These are phyloP conservation scores for Marchantia paleacea DNA, from an alignment of 225 moss, liverwort and hornwort species.

Conservation along the genomic window DNA sequence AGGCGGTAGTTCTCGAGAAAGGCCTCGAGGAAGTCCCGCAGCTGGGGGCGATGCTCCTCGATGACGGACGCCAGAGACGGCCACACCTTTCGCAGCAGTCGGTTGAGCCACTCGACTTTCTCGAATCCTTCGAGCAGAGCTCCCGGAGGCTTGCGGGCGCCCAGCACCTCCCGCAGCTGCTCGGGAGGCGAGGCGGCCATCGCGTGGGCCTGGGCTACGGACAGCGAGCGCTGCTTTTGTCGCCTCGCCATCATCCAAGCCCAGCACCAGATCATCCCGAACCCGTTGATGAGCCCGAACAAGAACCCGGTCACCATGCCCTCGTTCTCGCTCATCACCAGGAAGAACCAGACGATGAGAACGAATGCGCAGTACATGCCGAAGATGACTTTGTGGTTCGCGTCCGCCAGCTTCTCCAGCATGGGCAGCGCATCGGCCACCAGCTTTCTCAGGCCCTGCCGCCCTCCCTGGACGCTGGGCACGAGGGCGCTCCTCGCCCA, in stretches of 20 bases:
- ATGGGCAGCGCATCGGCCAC: background rate
- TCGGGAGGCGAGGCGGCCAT: background rate
- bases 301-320: conserved; percentile 24
- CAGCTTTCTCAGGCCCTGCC: background rate
- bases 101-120: conserved; percentile 35
- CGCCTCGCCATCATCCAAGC: conserved; percentile 22
- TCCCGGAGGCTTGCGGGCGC: background rate
- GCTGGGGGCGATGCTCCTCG: conserved; percentile 26
- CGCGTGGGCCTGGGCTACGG: background rate
- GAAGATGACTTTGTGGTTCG: conserved; percentile 1
- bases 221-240: conserved; percentile 2
- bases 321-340: conserved; percentile 15
- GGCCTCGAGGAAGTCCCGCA: conserved; percentile 38
- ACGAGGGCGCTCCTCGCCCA: background rate
- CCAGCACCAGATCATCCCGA: conserved; percentile 25
- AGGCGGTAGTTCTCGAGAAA: conserved; percentile 27
- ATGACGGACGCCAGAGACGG: conserved; percentile 21
- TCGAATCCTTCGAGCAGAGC: conserved; percentile 21
- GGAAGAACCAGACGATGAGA: conserved; percentile 2
- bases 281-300: conserved; percentile 28
- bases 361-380: background rate
- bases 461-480: conserved; percentile 3
- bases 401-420: background rate
- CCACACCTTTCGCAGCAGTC: conserved; percentile 30
- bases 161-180: background rate